Evolutionary conservation across 2,329 filamentous ascomycete genomes (phyloP), one percentile per base, ranked within the genome.

Genomic region (Microcyclospora tardicrescens): DNA sequence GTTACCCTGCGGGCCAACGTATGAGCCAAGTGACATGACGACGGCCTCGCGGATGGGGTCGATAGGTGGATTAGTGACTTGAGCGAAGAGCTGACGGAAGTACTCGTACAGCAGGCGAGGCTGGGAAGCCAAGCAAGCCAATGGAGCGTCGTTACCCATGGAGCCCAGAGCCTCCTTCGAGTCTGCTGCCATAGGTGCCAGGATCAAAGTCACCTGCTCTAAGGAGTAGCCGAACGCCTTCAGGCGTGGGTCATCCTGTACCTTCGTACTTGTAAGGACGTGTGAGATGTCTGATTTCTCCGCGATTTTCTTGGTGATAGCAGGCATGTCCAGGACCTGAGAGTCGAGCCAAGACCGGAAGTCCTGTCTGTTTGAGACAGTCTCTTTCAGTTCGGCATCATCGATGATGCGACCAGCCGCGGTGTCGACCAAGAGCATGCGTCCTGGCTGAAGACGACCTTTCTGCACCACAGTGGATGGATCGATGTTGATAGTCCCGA

Each of bases 31-130:
- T 40, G 89, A 95, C 89, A 96, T 96, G 62, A 96, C 89, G 55
- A 95, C 91, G 19, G 87, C 89, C 71, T 96, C 89, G 62, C 89
- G 76, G 53, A 96, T 96, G 27, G 89, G 89, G 57, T 96, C 89
- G 56, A 96, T 96, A 11, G 89, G 89, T 50, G 89, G 89, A 63
- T 96, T 96, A 45, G 89, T 96, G 60, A 96, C 89, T 66, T 96
- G 89, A 9, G 89, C 89, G 61, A 96, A 96, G 33, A 96, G 79
- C 68, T 96, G 84, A 46, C 89, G 79, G 79, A 96, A 96, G 67
- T 96, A 96, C 62, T 95, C 89, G 61, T 84, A 93, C 14, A 95
- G 74, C 38, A 94, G 71, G 51, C 87, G 83, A 50, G 89, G 86
- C 46, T 87, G 83, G 48, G 83, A 75, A n/a, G 89, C 83, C 58